Conservation (phyloP, 164 flowering plant species). For the Amborella trichopoda region DNA sequence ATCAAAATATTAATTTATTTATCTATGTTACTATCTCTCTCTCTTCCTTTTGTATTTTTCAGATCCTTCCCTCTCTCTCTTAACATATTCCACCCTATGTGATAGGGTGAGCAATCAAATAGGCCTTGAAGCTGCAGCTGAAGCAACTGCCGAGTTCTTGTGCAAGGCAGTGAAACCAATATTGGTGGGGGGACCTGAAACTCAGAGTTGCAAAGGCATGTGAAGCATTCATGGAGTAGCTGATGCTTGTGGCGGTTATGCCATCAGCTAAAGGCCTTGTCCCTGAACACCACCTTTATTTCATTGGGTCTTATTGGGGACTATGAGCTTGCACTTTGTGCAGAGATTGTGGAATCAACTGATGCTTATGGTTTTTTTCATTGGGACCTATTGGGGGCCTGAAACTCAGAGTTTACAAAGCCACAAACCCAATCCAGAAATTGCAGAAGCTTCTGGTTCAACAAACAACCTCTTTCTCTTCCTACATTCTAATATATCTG, state of each 20-base stretch:
- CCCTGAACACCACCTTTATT: constrained; percentile 18
- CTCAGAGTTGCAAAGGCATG: constrained; percentile 20
- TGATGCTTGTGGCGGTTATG: constrained; percentile 28
- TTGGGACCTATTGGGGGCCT: no score
- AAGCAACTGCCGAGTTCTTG: constrained; percentile 23
- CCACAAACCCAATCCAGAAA: no score
- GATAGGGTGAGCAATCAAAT: constrained; percentile 20
- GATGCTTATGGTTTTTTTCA: no score
- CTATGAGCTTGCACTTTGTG: constrained; percentile 24
- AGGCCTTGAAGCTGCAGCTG: constrained; percentile 31
- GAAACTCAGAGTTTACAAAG: no score
- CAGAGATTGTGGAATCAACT: constrained; percentile 31
- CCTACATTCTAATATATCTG: no score
- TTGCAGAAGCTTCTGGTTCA: no score
- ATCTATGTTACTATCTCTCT: no score
- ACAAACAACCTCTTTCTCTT: no score
- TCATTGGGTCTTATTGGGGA: constrained; percentile 40
- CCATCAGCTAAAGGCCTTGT: constrained; percentile 33
- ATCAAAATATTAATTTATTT: no score
- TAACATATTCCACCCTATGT: no score
- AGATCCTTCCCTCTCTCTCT: no score
- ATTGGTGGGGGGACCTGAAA: constrained; percentile 30
- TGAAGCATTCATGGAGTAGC: constrained; percentile 20
- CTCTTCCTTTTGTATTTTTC: no score
- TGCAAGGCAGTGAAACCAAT: constrained; percentile 38